phyloP scores from a whole-genome alignment of 345 rosid genomes.

The Lumnitzera racemosa region DNA sequence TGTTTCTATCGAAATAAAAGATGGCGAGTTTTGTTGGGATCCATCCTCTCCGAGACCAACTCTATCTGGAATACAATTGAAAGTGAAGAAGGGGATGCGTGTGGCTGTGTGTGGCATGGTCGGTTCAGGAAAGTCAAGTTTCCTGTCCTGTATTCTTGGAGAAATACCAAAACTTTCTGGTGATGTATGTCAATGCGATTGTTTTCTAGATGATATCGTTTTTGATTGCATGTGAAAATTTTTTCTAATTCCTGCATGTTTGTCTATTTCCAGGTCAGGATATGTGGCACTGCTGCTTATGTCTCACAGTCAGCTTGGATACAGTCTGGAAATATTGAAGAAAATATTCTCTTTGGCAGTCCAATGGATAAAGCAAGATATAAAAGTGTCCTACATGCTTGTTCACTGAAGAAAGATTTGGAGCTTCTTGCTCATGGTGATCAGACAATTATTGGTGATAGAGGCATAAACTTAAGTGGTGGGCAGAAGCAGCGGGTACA shows the following conservation, averaged over 20 bases:
- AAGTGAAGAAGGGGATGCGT: conserved; percentile 87
- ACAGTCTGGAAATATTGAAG: conserved; percentile 98
- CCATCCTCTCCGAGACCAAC: conserved; percentile 62
- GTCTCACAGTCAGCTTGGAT: conserved; percentile 99
- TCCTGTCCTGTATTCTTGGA: conserved; percentile 96
- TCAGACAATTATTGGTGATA: conserved; percentile 98
- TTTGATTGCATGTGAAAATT: neutral
- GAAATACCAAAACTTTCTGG: conserved; percentile 96
- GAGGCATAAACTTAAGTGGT: conserved; percentile 98
- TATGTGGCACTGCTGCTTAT: conserved; percentile 93
- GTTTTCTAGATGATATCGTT: conserved; percentile 8
- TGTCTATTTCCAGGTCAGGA: conserved; percentile 56
- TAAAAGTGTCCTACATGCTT: conserved; percentile 87
- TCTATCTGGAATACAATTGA: conserved; percentile 68
- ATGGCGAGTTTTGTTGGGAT: conserved; percentile 89
- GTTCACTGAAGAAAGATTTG: conserved; percentile 89
- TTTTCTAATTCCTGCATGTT: conserved; percentile 10
- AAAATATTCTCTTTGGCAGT: conserved; percentile 95
- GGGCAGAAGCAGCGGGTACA: conserved; percentile 99
- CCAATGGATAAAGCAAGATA: conserved; percentile 90
- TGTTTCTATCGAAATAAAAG: conserved; percentile 67
- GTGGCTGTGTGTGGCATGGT: conserved; percentile 99
- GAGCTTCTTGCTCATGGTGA: conserved; percentile 98
- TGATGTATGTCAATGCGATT: conserved; percentile 60
- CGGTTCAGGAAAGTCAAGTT: conserved; percentile 97